Percentiles rank a stretch among this genome's conserved stretches.
These are phyloP conservation scores for Oenanthe javanica DNA, from an alignment of 140 eudicot genomes.

Conservation along the genomic window DNA sequence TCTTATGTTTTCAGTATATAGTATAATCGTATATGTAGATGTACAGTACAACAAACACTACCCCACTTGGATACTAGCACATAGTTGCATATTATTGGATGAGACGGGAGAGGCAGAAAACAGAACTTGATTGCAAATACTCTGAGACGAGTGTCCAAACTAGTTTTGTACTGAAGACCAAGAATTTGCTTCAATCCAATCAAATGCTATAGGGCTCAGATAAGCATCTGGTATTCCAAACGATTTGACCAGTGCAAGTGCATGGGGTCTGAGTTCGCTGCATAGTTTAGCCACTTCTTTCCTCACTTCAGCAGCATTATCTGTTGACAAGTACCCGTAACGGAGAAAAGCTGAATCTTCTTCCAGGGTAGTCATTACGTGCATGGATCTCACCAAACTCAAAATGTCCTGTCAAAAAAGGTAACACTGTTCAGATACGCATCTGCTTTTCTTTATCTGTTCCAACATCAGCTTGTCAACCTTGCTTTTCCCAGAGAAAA, in stretches of 20 bases:
- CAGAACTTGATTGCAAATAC: background rate
- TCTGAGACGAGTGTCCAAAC: background rate
- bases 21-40: too few species aligned
- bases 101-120: background rate
- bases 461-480: background rate
- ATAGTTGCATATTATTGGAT: background rate
- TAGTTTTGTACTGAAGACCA: constrained; percentile 41
- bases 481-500: background rate
- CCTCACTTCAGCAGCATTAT: constrained; percentile 69
- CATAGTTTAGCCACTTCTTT: constrained; percentile 65
- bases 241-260: constrained; percentile 71
- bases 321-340: constrained; percentile 63
- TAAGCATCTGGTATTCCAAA: constrained; percentile 91
- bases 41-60: too few species aligned
- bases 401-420: constrained; percentile 50
- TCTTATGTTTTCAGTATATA: too few species aligned
- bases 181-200: constrained; percentile 83
- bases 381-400: constrained; percentile 59
- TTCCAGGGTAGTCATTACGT: constrained; percentile 54
- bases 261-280: constrained; percentile 76
- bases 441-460: background rate
- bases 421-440: background rate
- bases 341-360: constrained; percentile 84
- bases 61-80: background rate
- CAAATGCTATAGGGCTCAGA: constrained; percentile 78